A percentile compares a stretch with the other conserved stretches of the same genome.
Evolutionary conservation across 495 filamentous ascomycete species (phyloP).

Genomic region (Delitschia confertaspora): DNA sequence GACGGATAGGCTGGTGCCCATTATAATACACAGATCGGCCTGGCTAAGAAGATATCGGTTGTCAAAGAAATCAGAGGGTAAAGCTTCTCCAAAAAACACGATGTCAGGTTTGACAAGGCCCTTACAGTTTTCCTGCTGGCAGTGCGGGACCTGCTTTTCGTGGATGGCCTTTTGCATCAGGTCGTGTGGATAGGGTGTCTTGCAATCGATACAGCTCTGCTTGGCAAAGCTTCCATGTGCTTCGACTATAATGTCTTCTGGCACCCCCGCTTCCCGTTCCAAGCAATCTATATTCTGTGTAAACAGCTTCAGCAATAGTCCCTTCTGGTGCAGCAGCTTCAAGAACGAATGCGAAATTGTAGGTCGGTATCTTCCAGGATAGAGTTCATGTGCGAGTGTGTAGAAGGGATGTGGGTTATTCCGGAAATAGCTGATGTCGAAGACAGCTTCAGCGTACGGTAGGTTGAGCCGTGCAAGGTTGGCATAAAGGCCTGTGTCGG

Average conservation of each 20-base stretch:
- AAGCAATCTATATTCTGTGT: slow-evolving; percentile 97
- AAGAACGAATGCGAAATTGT: slow-evolving; percentile 80
- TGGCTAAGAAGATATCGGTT: slow-evolving; percentile 45
- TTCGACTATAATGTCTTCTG: slow-evolving; percentile 72
- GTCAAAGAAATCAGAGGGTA: slow-evolving; percentile 62
- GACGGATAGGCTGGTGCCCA: slow-evolving; percentile 85
- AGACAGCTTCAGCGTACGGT: slow-evolving; percentile 69
- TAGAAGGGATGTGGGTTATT: slow-evolving; percentile 85
- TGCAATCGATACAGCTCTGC: slow-evolving; percentile 86
- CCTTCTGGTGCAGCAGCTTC: slow-evolving; percentile 62
- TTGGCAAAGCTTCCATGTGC: slow-evolving; percentile 91
- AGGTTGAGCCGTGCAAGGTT: slow-evolving; percentile 78
- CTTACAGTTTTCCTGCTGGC: slow-evolving; percentile 50
- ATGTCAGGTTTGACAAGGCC: slow-evolving; percentile 95
- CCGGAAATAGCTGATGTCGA: slow-evolving; percentile 82
- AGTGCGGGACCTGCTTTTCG: slow-evolving; percentile 57
- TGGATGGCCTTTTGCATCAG: slow-evolving; percentile 61
- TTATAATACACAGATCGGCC: slow-evolving; percentile 78
- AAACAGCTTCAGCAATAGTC: slow-evolving; percentile 73
- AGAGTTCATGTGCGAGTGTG: slow-evolving; percentile 77
- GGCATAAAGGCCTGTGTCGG: slow-evolving; percentile 67
- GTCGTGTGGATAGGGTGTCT: slow-evolving; percentile 56
- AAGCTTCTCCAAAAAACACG: slow-evolving; percentile 77
- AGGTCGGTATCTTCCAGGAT: slow-evolving; percentile 82
- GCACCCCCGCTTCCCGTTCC: slow-evolving; percentile 80